phyloP scores from a whole-genome alignment of 2,329 filamentous ascomycete species.

The Berkeleyomyces rouxiae region DNA sequence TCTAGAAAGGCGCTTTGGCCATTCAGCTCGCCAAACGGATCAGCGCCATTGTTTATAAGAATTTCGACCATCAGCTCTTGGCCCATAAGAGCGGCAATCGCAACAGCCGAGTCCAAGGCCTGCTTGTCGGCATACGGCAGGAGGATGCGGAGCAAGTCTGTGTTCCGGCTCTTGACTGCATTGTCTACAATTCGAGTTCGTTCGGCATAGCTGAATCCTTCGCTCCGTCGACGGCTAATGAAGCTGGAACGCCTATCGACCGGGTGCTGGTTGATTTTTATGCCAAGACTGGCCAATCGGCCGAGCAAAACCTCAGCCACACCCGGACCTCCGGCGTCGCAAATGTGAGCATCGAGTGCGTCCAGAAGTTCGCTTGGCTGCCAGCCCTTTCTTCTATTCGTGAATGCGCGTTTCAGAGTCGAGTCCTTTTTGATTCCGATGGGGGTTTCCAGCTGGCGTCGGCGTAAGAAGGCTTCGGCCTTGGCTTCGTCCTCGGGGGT shows the following conservation, averaged over 20 bases:
- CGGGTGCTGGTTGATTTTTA: constrained; percentile 30
- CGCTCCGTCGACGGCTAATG: constrained; percentile 31
- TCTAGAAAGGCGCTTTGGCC: constrained; percentile 38
- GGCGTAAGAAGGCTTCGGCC: constrained; percentile 38
- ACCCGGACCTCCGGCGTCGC: constrained; percentile 32
- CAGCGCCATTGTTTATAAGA: constrained; percentile 35
- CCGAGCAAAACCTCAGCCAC: constrained; percentile 39
- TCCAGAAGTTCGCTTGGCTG: constrained; percentile 37
- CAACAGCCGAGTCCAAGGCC: constrained; percentile 33
- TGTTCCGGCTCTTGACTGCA: constrained; percentile 32
- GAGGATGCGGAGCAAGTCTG: constrained; percentile 37
- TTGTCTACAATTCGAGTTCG: constrained; percentile 34
- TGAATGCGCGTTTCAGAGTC: constrained; percentile 26
- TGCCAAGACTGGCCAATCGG: constrained; percentile 32
- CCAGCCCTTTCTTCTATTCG: constrained; percentile 33
- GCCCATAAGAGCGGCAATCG: constrained; percentile 29
- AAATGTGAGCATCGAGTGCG: constrained; percentile 32
- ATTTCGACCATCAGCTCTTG: constrained; percentile 29
- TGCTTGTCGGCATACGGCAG: constrained; percentile 35
- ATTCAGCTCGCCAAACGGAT: constrained; percentile 29
- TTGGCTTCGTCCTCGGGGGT: constrained; percentile 32
- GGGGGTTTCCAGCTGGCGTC: constrained; percentile 21
- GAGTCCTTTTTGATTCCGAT: neutral
- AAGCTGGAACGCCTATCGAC: constrained; percentile 30
- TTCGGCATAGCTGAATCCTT: constrained; percentile 29